Percentiles rank a stretch among this genome's conserved stretches.
Conservation (phyloP, 306 rosid species). For the Prunus mongolica region DNA sequence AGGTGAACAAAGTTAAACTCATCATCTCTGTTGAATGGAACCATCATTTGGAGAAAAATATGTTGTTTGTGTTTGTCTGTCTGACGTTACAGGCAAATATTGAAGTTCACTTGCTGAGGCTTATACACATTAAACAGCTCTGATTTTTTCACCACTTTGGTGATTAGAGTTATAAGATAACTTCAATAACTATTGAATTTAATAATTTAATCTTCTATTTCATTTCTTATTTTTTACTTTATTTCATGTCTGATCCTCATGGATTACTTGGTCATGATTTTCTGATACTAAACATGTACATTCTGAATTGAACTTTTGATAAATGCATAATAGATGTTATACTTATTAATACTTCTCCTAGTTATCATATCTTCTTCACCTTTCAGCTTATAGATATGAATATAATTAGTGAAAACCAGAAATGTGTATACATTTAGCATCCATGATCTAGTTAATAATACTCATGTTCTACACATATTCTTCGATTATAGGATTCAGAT, state of each 20-base stretch:
- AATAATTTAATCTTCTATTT: neutral
- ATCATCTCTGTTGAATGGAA: slow-evolving; percentile 9
- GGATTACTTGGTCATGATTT: neutral
- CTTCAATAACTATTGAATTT: neutral
- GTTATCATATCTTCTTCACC: too few relatives aligned
- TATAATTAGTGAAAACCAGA: neutral
- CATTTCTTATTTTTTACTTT: neutral
- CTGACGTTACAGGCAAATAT: neutral
- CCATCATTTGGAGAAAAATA: neutral
- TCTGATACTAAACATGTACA: neutral
- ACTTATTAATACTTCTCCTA: neutral
- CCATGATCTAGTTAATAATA: neutral
- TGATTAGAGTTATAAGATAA: neutral
- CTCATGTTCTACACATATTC: slow-evolving; percentile 10
- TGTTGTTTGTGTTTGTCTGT: neutral
- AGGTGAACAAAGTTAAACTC: slow-evolving; percentile 39
- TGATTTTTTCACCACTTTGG: neutral
- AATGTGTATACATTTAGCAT: slow-evolving; percentile 4
- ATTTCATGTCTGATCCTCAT: neutral
- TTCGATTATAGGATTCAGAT: slow-evolving; percentile 53
- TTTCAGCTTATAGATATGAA: neutral
- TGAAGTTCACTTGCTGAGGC: neutral
- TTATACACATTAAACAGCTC: neutral
- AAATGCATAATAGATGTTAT: neutral
- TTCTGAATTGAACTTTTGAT: neutral